Evolutionary conservation across 2,329 filamentous ascomycete genomes (phyloP), one percentile per base, ranked within the genome.

Genomic region (Coniochaeta sp.): DNA sequence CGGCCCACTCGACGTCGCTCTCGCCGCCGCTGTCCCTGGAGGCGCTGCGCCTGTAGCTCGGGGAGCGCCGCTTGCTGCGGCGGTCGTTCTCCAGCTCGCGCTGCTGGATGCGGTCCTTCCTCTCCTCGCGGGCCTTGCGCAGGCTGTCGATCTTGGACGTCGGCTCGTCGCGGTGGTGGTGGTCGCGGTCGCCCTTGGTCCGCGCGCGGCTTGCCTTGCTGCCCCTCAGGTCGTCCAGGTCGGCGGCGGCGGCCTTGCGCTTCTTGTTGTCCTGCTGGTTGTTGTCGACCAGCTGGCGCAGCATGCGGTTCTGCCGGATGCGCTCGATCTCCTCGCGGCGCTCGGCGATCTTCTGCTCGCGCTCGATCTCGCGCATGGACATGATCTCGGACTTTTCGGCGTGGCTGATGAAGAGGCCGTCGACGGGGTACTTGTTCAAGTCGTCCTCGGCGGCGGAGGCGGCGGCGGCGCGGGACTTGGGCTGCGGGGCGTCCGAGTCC

Each of bases 271-370:
- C 85, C 70, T 79, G 89, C 75, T 81, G 89, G 71, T 79, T 84
- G 71, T 79, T 84, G 73, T 76, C 88, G 75, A 96, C 82, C 62
- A 96, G 86, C 67, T 89, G 88, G 62, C 89, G 90, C 57, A 97
- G 83, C 63, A 93, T 86, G 55, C 87, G 82, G 69, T 95, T 91
- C 75, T 96, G 93, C 62, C 89, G 85, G 67, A 90, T 88, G 58
- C 87, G 87, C 69, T 95, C 90, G 61, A 93, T 88, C 72, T 95
- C 87, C 67, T 91, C 86, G 38, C 89, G 88, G 65, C 95, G 91
- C 66, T 96, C 90, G 22, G 92, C 93, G 7, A 99, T 83, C 52
- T 96, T 88, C 71, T 91, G 86, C 74, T 99, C 95, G 63, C 93
- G 89, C 70, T 96, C 88, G 58, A 98, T 88, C 76, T 98, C 93